These are phyloP conservation scores for Hymenoscyphus fructigenus DNA, from an alignment of 2,329 filamentous ascomycete species.

Conservation along the genomic window DNA sequence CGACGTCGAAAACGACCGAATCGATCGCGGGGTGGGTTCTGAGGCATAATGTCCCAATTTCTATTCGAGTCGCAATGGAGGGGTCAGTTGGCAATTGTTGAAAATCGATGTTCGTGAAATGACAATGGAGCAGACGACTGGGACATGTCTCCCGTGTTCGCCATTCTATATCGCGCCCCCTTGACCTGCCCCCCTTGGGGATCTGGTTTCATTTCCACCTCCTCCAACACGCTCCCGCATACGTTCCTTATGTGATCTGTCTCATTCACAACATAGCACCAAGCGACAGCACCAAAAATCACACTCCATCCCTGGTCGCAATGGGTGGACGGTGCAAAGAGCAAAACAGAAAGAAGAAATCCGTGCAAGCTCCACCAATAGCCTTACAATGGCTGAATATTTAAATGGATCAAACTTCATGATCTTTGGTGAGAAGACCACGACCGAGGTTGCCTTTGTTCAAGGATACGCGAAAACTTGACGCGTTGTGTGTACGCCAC, in stretches of 20 bases:
- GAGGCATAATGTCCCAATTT: not conserved
- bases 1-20: not conserved
- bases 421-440: not conserved
- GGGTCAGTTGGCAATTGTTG: not conserved
- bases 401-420: not conserved
- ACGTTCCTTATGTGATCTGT: not conserved
- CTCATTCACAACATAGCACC: not conserved
- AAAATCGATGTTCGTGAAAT: not conserved
- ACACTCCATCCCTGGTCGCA: not conserved
- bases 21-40: not conserved
- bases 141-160: not conserved
- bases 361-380: not conserved
- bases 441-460: not conserved
- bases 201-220: not conserved
- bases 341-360: not conserved
- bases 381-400: not conserved
- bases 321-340: not conserved
- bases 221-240: not conserved
- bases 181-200: not conserved
- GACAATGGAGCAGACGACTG: not conserved
- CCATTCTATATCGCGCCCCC: not conserved
- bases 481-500: not conserved
- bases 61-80: not conserved
- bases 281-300: not conserved
- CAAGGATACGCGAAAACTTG: not conserved